A percentile compares a stretch with the other conserved stretches of the same genome.
Evolutionary conservation across 768 basidiomycete genomes (phyloP).

Genomic region (Mycena vulgaris): DNA sequence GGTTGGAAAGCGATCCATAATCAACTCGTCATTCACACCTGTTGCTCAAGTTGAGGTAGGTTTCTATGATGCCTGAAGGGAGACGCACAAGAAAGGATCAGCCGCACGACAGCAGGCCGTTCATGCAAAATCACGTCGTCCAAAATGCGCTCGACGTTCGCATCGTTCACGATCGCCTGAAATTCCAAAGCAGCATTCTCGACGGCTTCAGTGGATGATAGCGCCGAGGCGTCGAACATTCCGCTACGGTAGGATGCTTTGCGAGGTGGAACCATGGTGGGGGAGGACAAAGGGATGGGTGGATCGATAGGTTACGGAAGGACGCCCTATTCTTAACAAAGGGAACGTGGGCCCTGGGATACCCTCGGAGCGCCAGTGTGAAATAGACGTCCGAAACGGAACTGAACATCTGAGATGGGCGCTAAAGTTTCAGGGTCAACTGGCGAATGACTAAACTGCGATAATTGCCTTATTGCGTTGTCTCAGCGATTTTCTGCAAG

Average conservation of each 20-base stretch:
- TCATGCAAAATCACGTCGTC: conserved; percentile 42
- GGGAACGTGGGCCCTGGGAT: conserved; percentile 23
- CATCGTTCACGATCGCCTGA: conserved; percentile 38
- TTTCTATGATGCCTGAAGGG: neutral
- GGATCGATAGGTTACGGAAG: conserved; percentile 13
- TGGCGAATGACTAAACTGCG: neutral
- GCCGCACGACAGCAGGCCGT: conserved; percentile 30
- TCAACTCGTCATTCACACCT: conserved; percentile 22
- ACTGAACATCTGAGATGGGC: neutral
- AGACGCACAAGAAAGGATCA: conserved; percentile 27
- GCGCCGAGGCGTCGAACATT: conserved; percentile 37
- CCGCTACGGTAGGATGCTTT: conserved; percentile 42
- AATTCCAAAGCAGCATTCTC: conserved; percentile 41
- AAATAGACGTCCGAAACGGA: conserved; percentile 2
- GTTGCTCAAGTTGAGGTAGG: neutral
- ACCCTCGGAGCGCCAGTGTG: conserved; percentile 19
- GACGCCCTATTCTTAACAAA: conserved; percentile 26
- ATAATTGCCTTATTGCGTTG: neutral
- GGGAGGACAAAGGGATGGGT: conserved; percentile 5
- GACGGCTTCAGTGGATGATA: conserved; percentile 40
- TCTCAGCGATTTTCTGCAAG: neutral
- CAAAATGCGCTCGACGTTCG: conserved; percentile 42
- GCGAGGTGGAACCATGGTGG: conserved; percentile 41
- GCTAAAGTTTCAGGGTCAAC: conserved; percentile 13
- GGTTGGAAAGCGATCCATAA: conserved; percentile 25